Base-by-base conservation (phyloP, 2,329 filamentous ascomycete species). In the Monilinia vaccinii-corymbosi region DNA sequence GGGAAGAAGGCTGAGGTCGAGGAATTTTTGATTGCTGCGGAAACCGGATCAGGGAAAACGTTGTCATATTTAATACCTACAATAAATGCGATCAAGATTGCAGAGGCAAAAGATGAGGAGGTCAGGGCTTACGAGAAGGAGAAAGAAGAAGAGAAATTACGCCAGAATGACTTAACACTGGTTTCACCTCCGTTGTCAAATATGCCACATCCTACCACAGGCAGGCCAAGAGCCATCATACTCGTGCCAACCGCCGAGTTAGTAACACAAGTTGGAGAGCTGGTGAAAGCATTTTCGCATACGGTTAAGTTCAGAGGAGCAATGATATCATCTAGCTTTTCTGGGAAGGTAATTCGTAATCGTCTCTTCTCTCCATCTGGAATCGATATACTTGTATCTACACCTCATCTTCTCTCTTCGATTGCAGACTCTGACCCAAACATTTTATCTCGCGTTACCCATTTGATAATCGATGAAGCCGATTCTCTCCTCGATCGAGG, bases 41-140 rank as follows among this genome's bases (percentile, higher is more conserved):
- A 99, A 77, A 99, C 94, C 0, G 94, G 94, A 14, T 97, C 94
- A 0, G 94, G 94, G 62, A 99, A 99, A 78, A 99, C 94, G 1
- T 78, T 99, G 63, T 91, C 94, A 10, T 99, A 99, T 71, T 77
- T 97, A 6, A 75, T 97, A 6, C 95, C 94, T 0, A 81, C 87
- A 18, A 79, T 99, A 56, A 85, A 99, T 74, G 88, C 89, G 10
- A 74, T 99, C 68, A 99, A 99, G 75, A 77, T 83, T 38, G 85
- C 84, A 7, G 89, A 93, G 70, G 77, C 78, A 0, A 73, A 76
- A 14, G 87, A 91, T 64, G 72, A 73, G 1, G 79, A 80, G 1
- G 77, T 84, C 18, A 79, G 83, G 59, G 78, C 81, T 2, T 84
- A 85, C 62, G 78, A 82, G 46, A 79, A 80, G 45, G 79, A 85